Base-by-base conservation (phyloP, 106 monocot genomes). In the Posidonia australis region DNA sequence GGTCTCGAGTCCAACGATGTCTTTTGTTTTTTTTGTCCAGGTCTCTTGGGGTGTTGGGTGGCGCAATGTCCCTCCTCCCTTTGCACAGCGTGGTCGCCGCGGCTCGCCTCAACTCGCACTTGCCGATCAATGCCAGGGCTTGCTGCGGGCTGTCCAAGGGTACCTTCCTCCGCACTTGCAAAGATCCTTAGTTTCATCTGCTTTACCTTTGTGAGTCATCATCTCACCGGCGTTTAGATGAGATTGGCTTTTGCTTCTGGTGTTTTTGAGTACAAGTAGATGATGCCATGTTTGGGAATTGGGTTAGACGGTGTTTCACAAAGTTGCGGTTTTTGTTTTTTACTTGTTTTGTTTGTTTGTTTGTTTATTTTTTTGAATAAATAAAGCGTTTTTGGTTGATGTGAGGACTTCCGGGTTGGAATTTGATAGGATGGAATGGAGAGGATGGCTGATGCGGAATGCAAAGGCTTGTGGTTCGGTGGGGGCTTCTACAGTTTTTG, bases 91-190 rank as follows among this genome's bases (percentile, higher is more conserved):
- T 66, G 62, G 77, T 76, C 30, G 70, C 72, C 19, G 57, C 54
- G 24, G 49, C 83, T 17, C 71, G 85, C 19, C 83, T 93, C 24
- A 89, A 85, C 24, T 80, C 83, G 18, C 85, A 93, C 67, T 63
- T 89, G 29, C 83, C 83, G 1, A 76, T 68, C 68, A 79, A 77
- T 68, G 82, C 72, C 48, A 78, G 88, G 54, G 88, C 93, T 24
- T 93, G 83, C 79, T 88, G 85, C 65, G 93, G 88, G 83, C 80
- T 86, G 41, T 93, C 82, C 69, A 86, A 87, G 77, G 92, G 92
- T 92, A 84, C 78, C 77, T 86, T 77, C 47, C 64, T 70, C 58
- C 36, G 36, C 7, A 36, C 86, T 90, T 91, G 90, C 76, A 84
- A 81, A 67, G 92, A 92, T 87, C 92, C 87, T 84, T 92, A 87